Evolutionary conservation across 164 flowering plant species (phyloP).

Genomic region (Umbellularia californica): DNA sequence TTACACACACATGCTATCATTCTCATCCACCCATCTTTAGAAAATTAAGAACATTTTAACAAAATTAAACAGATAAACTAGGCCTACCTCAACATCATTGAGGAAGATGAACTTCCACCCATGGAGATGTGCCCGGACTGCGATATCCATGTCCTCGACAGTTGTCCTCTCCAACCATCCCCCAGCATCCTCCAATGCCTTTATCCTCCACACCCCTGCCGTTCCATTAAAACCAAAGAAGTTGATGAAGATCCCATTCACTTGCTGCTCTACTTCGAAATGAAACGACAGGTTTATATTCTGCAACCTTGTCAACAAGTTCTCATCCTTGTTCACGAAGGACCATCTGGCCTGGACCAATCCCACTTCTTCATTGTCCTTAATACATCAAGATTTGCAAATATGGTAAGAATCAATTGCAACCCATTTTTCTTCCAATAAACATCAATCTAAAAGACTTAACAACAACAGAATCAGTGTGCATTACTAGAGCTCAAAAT

Average conservation of each 20-base stretch:
- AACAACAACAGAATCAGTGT: too few species aligned
- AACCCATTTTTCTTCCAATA: too few species aligned
- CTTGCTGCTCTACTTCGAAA: conserved; percentile 99
- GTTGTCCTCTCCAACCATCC: conserved; percentile 99
- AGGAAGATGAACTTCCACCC: conserved; percentile 94
- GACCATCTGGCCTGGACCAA: conserved; percentile 99
- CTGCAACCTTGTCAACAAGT: conserved; percentile 83
- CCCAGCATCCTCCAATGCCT: conserved; percentile 92
- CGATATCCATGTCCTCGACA: conserved; percentile 98
- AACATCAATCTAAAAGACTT: too few species aligned
- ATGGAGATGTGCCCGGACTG: conserved; percentile 90
- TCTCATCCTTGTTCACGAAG: conserved; percentile 95
- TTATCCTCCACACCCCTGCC: conserved; percentile 97
- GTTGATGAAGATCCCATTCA: conserved; percentile 82
- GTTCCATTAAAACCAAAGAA: conserved; percentile 99
- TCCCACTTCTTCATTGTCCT: conserved; percentile 86
- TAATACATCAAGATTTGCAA: conserved; percentile 7
- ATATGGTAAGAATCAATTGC: background rate
- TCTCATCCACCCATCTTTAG: too few species aligned
- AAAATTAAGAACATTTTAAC: too few species aligned
- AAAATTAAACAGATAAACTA: too few species aligned
- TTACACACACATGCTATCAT: too few species aligned
- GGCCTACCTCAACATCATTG: conserved; percentile 86
- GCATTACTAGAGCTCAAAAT: too few species aligned
- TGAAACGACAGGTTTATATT: conserved; percentile 80